Conservation (phyloP, 495 filamentous ascomycete genomes). For the Aspergillus avenaceus region DNA sequence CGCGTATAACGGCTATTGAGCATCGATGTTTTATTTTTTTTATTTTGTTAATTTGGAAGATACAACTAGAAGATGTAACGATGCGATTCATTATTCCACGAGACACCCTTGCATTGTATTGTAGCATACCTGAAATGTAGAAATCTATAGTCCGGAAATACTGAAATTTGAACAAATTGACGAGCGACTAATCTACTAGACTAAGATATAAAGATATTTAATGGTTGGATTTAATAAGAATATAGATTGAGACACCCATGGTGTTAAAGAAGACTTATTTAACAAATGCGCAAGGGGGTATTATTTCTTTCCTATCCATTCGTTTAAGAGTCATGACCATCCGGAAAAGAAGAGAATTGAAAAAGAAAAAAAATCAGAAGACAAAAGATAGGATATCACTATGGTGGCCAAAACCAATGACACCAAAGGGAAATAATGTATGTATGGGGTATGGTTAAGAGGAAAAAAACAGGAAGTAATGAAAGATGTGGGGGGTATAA, state of each 20-base stretch:
- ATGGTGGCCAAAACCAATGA: not conserved
- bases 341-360: not conserved
- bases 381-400: not conserved
- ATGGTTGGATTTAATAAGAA: no score
- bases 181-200: no score
- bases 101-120: no score
- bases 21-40: slow-evolving; percentile 3
- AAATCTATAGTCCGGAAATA: no score
- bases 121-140: no score
- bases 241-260: no score
- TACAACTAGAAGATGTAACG: no score
- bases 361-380: no score
- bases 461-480: not conserved
- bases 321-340: slow-evolving; percentile 1
- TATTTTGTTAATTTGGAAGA: no score
- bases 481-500: not conserved
- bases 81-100: no score
- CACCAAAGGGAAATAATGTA: not conserved
- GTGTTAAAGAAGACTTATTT: not conserved
- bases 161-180: no score
- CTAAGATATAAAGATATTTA: not conserved
- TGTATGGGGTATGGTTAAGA: not conserved
- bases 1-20: slow-evolving; percentile 7
- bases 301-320: slow-evolving; percentile 8
- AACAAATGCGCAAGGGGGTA: slow-evolving; percentile 9